Evolutionary conservation across 2,329 filamentous ascomycete genomes (phyloP).

Genomic region (Aspergillus pseudoviridinutans): DNA sequence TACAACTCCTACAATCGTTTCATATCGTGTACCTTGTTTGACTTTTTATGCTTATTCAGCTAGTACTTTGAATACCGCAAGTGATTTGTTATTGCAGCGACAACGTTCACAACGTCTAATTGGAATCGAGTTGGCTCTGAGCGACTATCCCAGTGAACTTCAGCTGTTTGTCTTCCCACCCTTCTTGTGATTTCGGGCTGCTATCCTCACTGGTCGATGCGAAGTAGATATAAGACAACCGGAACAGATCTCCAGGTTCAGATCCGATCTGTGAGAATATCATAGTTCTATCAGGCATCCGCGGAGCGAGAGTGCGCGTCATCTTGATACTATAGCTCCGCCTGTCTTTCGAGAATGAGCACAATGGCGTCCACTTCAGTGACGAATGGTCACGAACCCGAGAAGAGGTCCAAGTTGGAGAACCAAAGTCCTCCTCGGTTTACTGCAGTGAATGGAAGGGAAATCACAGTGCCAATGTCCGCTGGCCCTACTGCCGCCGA

Average conservation of each 20-base stretch:
- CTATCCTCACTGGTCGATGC: not conserved
- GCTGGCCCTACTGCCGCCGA: conserved; percentile 10
- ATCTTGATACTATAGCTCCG: not conserved
- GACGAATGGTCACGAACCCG: conserved; percentile 31
- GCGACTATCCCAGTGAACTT: not conserved
- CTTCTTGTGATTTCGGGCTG: not conserved
- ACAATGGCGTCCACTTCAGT: conserved; percentile 32
- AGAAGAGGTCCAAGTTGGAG: conserved; percentile 34
- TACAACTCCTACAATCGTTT: no score
- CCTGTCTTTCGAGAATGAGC: conserved; percentile 25
- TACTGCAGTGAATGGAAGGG: conserved; percentile 45
- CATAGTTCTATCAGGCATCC: not conserved
- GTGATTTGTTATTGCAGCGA: not conserved
- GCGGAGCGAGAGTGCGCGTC: not conserved
- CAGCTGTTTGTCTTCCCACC: not conserved
- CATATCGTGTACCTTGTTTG: not conserved
- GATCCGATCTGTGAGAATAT: not conserved
- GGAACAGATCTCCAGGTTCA: not conserved
- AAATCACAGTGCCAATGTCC: conserved; percentile 16
- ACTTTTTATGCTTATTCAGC: not conserved
- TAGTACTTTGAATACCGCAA: not conserved
- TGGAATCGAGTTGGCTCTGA: not conserved
- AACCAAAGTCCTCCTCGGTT: conserved; percentile 41
- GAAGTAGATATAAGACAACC: not conserved
- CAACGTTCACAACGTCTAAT: not conserved